Evolutionary conservation across 495 filamentous ascomycete genomes (phyloP).

Genomic region (Lophium mytilinum): DNA sequence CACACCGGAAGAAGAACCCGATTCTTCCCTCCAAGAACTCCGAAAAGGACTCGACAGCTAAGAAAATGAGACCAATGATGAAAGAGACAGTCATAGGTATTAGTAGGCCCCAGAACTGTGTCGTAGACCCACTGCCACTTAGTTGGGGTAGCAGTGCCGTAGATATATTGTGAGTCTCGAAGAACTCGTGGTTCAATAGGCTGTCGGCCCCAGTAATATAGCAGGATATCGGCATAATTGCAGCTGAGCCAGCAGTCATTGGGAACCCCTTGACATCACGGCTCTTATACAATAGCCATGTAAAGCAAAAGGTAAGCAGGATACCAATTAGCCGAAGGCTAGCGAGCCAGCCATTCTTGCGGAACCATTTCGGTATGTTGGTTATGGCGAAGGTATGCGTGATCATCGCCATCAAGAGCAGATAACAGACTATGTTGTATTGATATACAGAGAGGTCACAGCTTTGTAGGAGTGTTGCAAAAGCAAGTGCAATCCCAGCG

Average conservation of each 20-base stretch:
- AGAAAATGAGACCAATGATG: background rate
- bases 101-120: background rate
- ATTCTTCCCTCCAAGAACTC: background rate
- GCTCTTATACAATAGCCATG: background rate
- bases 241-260: background rate
- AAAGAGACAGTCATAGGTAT: background rate
- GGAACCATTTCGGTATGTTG: conserved; percentile 4
- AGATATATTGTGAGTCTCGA: background rate
- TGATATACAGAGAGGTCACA: conserved; percentile 10
- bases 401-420: conserved; percentile 5
- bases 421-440: conserved; percentile 11
- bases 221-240: background rate
- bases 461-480: conserved; percentile 1
- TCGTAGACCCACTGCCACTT: background rate
- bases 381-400: conserved; percentile 5
- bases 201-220: background rate
- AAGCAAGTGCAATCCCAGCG: conserved; percentile 1
- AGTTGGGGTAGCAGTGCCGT: background rate
- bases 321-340: background rate
- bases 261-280: background rate
- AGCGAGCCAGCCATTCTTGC: background rate
- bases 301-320: background rate
- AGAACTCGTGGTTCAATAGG: background rate
- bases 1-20: background rate
- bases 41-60: background rate